Evolutionary conservation across 2,329 filamentous ascomycete species (phyloP), one percentile per base, ranked within the genome.

Genomic region (Claviceps purpurea): DNA sequence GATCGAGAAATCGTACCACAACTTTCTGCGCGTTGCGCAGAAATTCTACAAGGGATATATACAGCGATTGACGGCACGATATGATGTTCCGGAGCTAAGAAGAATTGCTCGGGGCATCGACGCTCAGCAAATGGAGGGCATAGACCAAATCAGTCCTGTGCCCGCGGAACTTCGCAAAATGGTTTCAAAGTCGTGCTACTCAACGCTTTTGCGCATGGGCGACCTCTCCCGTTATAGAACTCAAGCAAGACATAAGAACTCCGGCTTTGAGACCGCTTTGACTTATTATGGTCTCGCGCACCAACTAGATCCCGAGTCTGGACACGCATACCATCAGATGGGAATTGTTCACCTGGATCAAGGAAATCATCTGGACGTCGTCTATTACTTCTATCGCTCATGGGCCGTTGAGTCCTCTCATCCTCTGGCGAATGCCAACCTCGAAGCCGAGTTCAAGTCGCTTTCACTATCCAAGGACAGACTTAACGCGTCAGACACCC

Each of bases 321-420:
- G 91, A 34, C 80, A 83, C 56, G 86, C 89, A 16, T 86, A 94
- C 62, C 91, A 98, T 62, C 93, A 97, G 66, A 81, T 93, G 65
- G 90, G 87, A 39, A 87, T 97, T 39, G 84, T 97, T 54, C 84
- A 85, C 54, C 77, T 88, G 47, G 83, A 85, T 50, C 81, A 90
- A 60, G 79, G 78, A 53, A 85, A 91, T 58, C 86, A 94, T 64
- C 77, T 97, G 49, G 81, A 89, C 55, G 84, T 89, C 10, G 84
- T 94, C 34, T 97, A 96, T 67, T 83, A 95, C 65, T 80, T 97
- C 42, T 93, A 95, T 64, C 84, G 90, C 56, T 84, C 90, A 16
- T 76, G 93, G 58, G 82, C 83, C 8, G 83, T 88, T 37, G 75
- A 82, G 50, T 74, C 83, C 42, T 88, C 89, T 4, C 84, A 93